Conservation (phyloP, 192 early-diverging fungal species). For the Rhizoclosmatium globosum region DNA sequence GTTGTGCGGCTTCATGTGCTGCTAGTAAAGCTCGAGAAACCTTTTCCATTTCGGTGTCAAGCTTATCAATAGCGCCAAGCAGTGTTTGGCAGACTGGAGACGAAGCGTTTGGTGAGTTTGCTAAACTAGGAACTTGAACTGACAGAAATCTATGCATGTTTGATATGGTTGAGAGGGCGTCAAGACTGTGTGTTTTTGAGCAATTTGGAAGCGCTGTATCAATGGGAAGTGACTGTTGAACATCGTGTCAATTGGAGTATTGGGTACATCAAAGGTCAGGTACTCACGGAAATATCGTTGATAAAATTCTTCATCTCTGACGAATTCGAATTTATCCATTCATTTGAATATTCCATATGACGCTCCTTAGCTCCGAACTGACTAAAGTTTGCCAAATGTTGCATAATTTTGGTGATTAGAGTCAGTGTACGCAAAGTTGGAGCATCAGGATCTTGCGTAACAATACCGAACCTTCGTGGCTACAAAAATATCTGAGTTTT, state of each 20-base stretch:
- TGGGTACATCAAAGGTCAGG: background rate
- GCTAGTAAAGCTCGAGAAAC: background rate
- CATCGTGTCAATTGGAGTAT: background rate
- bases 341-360: constrained; percentile 63
- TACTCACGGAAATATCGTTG: constrained; percentile 54
- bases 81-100: background rate
- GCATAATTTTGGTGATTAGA: constrained; percentile 65
- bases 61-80: background rate
- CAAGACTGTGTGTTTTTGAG: background rate
- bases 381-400: constrained; percentile 67
- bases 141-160: constrained; percentile 16
- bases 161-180: background rate
- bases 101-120: background rate
- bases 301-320: constrained; percentile 59
- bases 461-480: constrained; percentile 60
- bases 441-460: constrained; percentile 50
- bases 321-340: constrained; percentile 56
- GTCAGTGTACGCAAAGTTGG: constrained; percentile 56
- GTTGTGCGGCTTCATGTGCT: background rate
- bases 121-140: background rate
- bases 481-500: constrained; percentile 31
- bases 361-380: constrained; percentile 66
- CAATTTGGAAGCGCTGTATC: constrained; percentile 3
- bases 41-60: constrained; percentile 10
- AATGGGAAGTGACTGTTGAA: constrained; percentile 9